Conservation (phyloP, 2,329 filamentous ascomycete genomes). For the Albophoma yamanashiensis region DNA sequence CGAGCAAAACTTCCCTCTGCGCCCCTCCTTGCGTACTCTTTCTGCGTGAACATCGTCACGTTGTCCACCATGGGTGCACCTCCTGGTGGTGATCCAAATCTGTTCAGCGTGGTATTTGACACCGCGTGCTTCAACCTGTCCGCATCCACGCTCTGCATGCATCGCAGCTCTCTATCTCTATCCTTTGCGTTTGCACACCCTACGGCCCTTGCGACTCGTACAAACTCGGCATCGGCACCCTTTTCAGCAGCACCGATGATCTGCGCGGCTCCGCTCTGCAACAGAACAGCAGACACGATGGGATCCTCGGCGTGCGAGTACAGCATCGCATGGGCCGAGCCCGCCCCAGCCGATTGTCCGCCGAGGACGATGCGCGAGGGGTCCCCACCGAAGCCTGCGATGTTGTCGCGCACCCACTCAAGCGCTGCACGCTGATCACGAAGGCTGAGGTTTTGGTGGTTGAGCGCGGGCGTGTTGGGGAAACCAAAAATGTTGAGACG, state of each 20-base stretch:
- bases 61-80: background rate
- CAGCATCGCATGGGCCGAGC: background rate
- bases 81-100: background rate
- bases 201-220: background rate
- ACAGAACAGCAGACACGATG: background rate
- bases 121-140: background rate
- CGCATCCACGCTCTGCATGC: background rate
- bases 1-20: background rate
- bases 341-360: background rate
- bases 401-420: background rate
- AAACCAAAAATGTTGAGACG: background rate
- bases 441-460: background rate
- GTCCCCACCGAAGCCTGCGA: background rate
- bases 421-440: background rate
- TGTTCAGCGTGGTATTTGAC: background rate
- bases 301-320: background rate
- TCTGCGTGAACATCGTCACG: background rate
- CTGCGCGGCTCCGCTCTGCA: background rate
- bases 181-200: background rate
- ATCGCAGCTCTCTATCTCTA: background rate
- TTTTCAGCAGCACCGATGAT: background rate
- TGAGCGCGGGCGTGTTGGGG: background rate
- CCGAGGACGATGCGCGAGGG: background rate
- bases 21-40: background rate
- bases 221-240: background rate